A percentile compares a stretch with the other conserved stretches of the same genome.
These are phyloP conservation scores for Prunus salicina DNA, from an alignment of 306 rosid genomes.

Conservation along the genomic window DNA sequence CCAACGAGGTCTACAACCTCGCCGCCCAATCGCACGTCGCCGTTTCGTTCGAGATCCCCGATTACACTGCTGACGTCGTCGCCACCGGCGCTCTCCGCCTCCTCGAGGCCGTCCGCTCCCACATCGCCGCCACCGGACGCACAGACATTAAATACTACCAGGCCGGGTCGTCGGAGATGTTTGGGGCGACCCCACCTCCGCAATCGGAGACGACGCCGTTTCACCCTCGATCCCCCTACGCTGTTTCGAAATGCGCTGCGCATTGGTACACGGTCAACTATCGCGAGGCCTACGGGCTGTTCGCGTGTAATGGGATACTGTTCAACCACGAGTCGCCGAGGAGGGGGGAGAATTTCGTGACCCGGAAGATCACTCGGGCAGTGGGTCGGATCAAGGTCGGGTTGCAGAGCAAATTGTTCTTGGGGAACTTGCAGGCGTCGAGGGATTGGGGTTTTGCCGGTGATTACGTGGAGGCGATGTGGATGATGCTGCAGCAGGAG, in stretches of 20 bases:
- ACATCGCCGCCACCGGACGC: conserved; percentile 70
- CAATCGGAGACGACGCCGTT: conserved; percentile 83
- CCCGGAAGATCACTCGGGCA: conserved; percentile 88
- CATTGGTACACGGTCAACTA: conserved; percentile 99
- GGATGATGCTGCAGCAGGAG: conserved; percentile 99
- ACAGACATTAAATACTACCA: conserved; percentile 74
- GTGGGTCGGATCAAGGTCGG: conserved; percentile 96
- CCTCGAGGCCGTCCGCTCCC: conserved; percentile 90
- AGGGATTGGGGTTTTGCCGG: conserved; percentile 99
- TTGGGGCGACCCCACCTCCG: conserved; percentile 89
- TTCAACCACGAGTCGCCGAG: conserved; percentile 94
- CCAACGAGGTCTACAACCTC: conserved; percentile 96
- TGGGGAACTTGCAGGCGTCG: conserved; percentile 82
- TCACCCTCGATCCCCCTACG: conserved; percentile 96
- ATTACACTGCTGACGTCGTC: conserved; percentile 94
- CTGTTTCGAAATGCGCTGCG: conserved; percentile 90
- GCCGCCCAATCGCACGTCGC: conserved; percentile 99
- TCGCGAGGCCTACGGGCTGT: conserved; percentile 91
- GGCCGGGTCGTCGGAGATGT: conserved; percentile 99
- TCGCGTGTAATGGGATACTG: conserved; percentile 85
- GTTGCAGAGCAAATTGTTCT: conserved; percentile 74
- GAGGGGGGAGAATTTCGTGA: conserved; percentile 93
- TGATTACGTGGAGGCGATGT: conserved; percentile 97
- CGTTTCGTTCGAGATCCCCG: conserved; percentile 97
- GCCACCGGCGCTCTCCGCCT: conserved; percentile 95